Base-by-base conservation (phyloP, 2,329 filamentous ascomycete species). In the Calonectria pauciramosa region DNA sequence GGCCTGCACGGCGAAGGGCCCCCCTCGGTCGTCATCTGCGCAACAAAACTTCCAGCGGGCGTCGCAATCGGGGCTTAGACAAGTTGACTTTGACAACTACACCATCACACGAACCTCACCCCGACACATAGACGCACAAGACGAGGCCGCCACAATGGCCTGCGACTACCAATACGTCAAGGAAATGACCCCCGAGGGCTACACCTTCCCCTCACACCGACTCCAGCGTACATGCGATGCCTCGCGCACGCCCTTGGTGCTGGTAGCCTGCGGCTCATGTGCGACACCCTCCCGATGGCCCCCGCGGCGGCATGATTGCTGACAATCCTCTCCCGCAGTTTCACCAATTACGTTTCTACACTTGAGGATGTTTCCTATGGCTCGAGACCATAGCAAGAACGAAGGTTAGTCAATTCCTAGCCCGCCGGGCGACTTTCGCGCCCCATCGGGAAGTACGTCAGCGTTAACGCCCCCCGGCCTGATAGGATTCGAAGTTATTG, bases 351-450 rank as follows among this genome's bases (percentile, higher is more conserved):
- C 93, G 9, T 94, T 94, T 64, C 89, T 96, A 34, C 94, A 96
- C 83, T 87, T 97, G 76, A 93, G 94, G 83, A 96, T 97, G 94
- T 96, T 97, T 82, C 94, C 95, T 82, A 95, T 97, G 92, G 94
- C 94, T 1, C 91, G 92, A 79, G 94, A 97, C 85, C 96, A 94
- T 85, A 93, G 93, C 79, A 92, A 93, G 18, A 85, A 84, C 56
- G 81, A 84, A 75, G 80, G 83, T 83, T 70, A 38, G 78, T 77
- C 26, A 67, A 70, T 14, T 23, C 16, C 20, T n/a, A 7, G 9
- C 30, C n/a, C 7, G 38, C 54, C 44, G 16, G 28, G 8, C 56
- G 20, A 26, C 10, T 41, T 63, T 63, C 26, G 36, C 23, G 36
- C 23, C 56, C 30, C n/a, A n/a, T 28, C 34, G 34, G 56, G 8